Evolutionary conservation across 2,329 filamentous ascomycete genomes (phyloP), one percentile per base, ranked within the genome.

Genomic region (Chrysosporium keratinophilum): DNA sequence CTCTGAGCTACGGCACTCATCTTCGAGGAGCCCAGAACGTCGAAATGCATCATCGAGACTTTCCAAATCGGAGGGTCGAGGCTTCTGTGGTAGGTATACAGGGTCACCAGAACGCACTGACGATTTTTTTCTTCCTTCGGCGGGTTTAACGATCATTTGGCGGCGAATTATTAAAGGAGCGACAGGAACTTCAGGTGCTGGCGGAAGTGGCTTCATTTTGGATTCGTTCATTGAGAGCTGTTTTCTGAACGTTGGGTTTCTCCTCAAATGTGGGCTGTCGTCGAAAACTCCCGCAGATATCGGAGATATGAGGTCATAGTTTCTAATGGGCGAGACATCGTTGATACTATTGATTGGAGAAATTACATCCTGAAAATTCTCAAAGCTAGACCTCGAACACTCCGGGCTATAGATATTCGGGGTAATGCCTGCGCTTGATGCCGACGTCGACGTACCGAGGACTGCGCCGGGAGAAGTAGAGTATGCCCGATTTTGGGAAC

Each of bases 191-290:
- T 62, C 59, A 23, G 71, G 70, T 19, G 68, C 67, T 4, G 65
- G 61, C 14, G 71, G 71, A 4, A 74, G 63, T 6, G 71, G 69
- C 49, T 73, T 73, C 51, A 72, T 69, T 53, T 60, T 67, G 17
- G 65, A 52, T 19, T 69, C 61, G 11, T 59, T 58, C 19, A 63
- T 56, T 1, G 63, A 64, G 9, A 59, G 55, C 7, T 59, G 62
- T 50, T 58, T 57, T 19, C 60, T 59, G 20, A 59, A 39, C 1
- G 59, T 60, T 19, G 60, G 39, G 23, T 49, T 55, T 46, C 58
- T 51, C 31, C 56, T 46, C 40, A 59, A 42, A 50, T 54, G 14
- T 51, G 52, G 31, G 54, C 53, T 53, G 46, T 67, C 66, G 45
- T 73, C 69, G 47, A 73, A 73, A 1, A 63, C 59, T 6, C 60